Conservation (phyloP, 2,329 filamentous ascomycete species). For the Fusarium floridanum region DNA sequence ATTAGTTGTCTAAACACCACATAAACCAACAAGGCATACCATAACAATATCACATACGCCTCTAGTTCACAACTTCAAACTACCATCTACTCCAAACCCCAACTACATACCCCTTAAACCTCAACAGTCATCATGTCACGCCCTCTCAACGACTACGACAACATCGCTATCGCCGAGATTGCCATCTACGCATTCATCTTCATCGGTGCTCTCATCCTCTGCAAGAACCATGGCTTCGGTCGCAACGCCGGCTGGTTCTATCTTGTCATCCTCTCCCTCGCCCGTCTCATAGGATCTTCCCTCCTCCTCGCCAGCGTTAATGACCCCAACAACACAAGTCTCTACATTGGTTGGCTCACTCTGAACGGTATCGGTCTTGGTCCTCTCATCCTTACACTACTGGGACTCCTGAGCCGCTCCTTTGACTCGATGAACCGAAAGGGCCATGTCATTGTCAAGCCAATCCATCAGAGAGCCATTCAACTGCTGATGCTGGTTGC, state of each 20-base stretch:
- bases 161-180: slow-evolving; percentile 51
- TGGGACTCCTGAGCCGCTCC: slow-evolving; percentile 49
- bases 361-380: slow-evolving; percentile 53
- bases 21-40: not conserved
- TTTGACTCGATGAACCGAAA: slow-evolving; percentile 64
- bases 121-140: slow-evolving; percentile 32
- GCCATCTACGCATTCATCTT: slow-evolving; percentile 49
- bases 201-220: slow-evolving; percentile 54
- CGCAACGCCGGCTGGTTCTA: slow-evolving; percentile 73
- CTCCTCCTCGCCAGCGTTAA: slow-evolving; percentile 58
- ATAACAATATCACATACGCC: not conserved
- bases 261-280: slow-evolving; percentile 69
- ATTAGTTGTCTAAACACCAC: not conserved
- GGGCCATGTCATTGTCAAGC: slow-evolving; percentile 44
- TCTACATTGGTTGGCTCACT: slow-evolving; percentile 51
- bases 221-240: slow-evolving; percentile 62
- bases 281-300: slow-evolving; percentile 68
- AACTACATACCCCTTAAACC: not conserved
- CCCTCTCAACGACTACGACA: slow-evolving; percentile 47
- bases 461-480: slow-evolving; percentile 52
- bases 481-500: slow-evolving; percentile 58
- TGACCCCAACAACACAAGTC: slow-evolving; percentile 60
- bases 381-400: slow-evolving; percentile 61
- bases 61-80: not conserved
- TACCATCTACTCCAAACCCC: not conserved